phyloP scores from a whole-genome alignment of 805 yeast species.

The Kazachstania martiniae region DNA sequence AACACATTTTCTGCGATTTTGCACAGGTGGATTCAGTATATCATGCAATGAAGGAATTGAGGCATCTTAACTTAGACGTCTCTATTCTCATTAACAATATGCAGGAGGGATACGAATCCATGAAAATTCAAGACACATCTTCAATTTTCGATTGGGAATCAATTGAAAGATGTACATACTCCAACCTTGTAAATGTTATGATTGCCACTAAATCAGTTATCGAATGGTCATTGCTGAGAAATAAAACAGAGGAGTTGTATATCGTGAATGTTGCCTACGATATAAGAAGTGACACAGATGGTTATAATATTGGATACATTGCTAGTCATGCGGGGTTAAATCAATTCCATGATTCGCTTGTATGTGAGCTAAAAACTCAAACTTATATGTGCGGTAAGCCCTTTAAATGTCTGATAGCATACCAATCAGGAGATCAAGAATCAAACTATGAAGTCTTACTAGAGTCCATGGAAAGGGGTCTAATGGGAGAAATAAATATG shows the following conservation, averaged over 20 bases:
- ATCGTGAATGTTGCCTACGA: slow-evolving; percentile 11
- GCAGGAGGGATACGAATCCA: slow-evolving; percentile 7
- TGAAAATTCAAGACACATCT: too few relatives aligned
- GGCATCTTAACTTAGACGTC: background rate
- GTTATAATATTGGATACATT: slow-evolving; percentile 5
- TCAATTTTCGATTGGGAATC: too few relatives aligned
- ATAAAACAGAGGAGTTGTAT: slow-evolving; percentile 6
- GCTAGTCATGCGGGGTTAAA: slow-evolving; percentile 15
- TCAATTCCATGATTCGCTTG: slow-evolving; percentile 19
- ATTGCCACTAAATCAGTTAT: slow-evolving; percentile 10
- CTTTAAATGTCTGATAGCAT: slow-evolving; percentile 1
- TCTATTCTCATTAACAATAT: slow-evolving; percentile 15
- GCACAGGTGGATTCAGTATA: background rate
- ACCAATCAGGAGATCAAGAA: background rate
- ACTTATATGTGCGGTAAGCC: slow-evolving; percentile 1
- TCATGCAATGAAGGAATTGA: background rate
- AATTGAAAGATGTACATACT: slow-evolving; percentile 7
- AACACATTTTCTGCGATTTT: slow-evolving; percentile 5
- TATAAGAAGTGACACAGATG: slow-evolving; percentile 2
- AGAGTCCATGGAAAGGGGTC: background rate
- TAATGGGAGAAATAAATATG: slow-evolving; percentile 1
- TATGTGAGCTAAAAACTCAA: slow-evolving; percentile 10
- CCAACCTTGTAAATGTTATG: slow-evolving; percentile 16
- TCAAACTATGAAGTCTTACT: background rate
- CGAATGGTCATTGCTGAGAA: slow-evolving; percentile 1